Conservation (phyloP, 164 flowering plant species). For the Stephania japonica region DNA sequence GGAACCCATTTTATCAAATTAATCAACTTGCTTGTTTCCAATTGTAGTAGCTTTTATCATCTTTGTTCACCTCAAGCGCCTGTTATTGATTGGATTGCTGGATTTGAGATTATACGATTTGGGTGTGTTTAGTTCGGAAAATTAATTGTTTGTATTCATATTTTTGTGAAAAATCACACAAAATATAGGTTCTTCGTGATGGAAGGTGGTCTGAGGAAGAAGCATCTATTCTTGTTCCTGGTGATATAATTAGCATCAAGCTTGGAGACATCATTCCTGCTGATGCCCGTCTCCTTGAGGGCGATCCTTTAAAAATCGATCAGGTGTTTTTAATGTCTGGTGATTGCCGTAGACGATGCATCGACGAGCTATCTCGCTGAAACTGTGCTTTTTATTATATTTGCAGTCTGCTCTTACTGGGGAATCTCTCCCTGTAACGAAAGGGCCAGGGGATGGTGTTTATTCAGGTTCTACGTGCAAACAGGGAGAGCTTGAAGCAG, state of each 20-base stretch:
- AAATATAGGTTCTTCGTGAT: conserved; percentile 65
- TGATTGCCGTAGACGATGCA: not conserved
- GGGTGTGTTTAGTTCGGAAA: not conserved
- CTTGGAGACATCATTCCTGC: conserved; percentile 92
- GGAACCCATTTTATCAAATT: not conserved
- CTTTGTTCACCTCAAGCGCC: not conserved
- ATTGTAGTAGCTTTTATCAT: not conserved
- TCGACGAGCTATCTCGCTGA: conserved; percentile 5
- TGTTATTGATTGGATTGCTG: not conserved
- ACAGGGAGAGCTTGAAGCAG: conserved; percentile 41
- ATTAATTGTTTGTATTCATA: not conserved
- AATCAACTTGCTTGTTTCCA: not conserved
- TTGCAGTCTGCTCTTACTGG: conserved; percentile 40
- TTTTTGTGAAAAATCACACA: too few species aligned
- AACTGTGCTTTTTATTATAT: not conserved
- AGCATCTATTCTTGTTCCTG: conserved; percentile 78
- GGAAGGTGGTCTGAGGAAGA: conserved; percentile 85
- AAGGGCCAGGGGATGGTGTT: conserved; percentile 40
- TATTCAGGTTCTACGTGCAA: conserved; percentile 42
- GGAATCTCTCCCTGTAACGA: conserved; percentile 38
- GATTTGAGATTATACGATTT: not conserved
- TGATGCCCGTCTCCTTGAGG: conserved; percentile 87
- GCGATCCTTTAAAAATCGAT: conserved; percentile 85
- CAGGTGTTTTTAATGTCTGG: conserved; percentile 40
- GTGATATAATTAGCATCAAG: conserved; percentile 76